Evolutionary conservation across 192 early-diverging fungal species (phyloP), one percentile per base, ranked within the genome.

Genomic region (Kappamyces sp.): DNA sequence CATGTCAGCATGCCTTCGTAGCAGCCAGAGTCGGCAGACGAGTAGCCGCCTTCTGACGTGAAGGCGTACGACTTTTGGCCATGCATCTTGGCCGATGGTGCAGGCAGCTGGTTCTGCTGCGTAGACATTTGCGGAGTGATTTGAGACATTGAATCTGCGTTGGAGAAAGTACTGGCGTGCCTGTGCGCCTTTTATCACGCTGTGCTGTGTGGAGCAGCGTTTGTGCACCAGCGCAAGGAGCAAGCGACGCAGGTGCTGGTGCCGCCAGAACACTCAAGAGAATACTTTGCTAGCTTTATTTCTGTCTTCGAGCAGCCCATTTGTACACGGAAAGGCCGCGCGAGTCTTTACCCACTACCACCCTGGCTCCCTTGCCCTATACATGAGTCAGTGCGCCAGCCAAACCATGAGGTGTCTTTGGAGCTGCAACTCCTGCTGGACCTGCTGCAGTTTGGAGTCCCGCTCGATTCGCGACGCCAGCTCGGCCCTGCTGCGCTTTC

Each of bases 231-330:
- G n/a, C n/a, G n/a, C n/a, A n/a, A n/a, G n/a, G n/a, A n/a, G n/a
- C n/a, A n/a, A n/a, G n/a, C n/a, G n/a, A n/a, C n/a, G n/a, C n/a
- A n/a, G n/a, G n/a, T n/a, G n/a, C n/a, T n/a, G n/a, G n/a, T n/a
- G n/a, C n/a, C n/a, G n/a, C n/a, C n/a, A n/a, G n/a, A n/a, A n/a
- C n/a, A 43, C 42, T 9, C 42, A 43, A 9, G 42, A 9, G 8
- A 43, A 43, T 51, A 51, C 35, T 51, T 38, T 49, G 35, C 39
- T 51, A 51, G 35, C 39, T 38, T 54, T 88, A 94, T 66, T 85
- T 89, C 67, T 92, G 92, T 49, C 94, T 76, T 48, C 87, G 87
- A 2, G 85, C 78, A 60, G 84, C 87, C 94, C 94, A 98, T 71
- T 95, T 96, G 77, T 93, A 95, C 37, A 90, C 72, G 8, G 88